phyloP scores from a whole-genome alignment of 2,329 filamentous ascomycete species.

The Microcyclospora pomicola region DNA sequence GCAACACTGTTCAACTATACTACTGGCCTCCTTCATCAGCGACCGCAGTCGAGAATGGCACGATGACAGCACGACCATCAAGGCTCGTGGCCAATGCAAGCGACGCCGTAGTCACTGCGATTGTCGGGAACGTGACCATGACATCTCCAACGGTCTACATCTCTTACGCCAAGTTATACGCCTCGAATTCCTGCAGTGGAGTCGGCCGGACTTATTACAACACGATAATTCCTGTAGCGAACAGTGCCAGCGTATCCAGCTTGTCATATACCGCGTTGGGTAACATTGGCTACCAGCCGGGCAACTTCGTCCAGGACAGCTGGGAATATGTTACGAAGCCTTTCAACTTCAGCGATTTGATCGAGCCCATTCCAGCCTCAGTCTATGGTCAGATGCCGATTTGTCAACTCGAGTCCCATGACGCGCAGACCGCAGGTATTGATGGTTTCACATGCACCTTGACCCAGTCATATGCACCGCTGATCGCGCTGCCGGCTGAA shows the following conservation, averaged over 20 bases:
- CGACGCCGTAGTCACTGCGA: slow-evolving; percentile 2
- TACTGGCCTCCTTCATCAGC: slow-evolving; percentile 11
- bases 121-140: slow-evolving; percentile 6
- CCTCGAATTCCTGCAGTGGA: slow-evolving; percentile 9
- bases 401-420: slow-evolving; percentile 4
- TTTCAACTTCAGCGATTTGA: slow-evolving; percentile 9
- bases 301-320: slow-evolving; percentile 1
- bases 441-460: slow-evolving; percentile 4
- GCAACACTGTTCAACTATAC: slow-evolving; percentile 7
- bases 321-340: slow-evolving; percentile 1
- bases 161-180: slow-evolving; percentile 10
- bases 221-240: slow-evolving; percentile 9
- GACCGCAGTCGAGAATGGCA: slow-evolving; percentile 3
- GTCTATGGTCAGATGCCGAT: slow-evolving; percentile 6
- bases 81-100: not conserved
- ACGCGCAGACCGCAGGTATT: slow-evolving; percentile 1
- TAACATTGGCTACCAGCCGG: not conserved
- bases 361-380: slow-evolving; percentile 7
- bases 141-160: slow-evolving; percentile 13
- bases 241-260: slow-evolving; percentile 6
- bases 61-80: not conserved
- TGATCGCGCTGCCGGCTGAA: slow-evolving; percentile 5
- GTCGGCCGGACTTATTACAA: slow-evolving; percentile 6
- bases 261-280: slow-evolving; percentile 3
- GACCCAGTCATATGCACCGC: slow-evolving; percentile 4